Evolutionary conservation across 768 basidiomycete species (phyloP).

Genomic region (Epithele typhae): DNA sequence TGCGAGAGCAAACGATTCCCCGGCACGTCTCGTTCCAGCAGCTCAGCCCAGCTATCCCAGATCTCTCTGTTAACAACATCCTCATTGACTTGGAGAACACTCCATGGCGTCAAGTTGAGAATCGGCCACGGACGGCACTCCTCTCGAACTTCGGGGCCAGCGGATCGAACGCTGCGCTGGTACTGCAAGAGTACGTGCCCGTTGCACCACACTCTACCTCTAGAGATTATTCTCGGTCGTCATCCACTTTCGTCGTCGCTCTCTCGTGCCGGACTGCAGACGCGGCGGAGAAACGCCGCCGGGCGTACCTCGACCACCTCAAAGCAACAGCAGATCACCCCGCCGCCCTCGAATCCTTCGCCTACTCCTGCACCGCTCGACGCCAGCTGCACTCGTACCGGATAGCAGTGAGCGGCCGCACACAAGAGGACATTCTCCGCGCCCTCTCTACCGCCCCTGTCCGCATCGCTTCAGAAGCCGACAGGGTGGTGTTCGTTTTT

Average conservation of each 20-base stretch:
- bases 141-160: conserved; percentile 77
- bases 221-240: too few species aligned
- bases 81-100: conserved; percentile 38
- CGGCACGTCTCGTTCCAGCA: conserved; percentile 52
- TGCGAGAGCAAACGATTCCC: conserved; percentile 52
- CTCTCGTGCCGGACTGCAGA: conserved; percentile 54
- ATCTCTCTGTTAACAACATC: conserved; percentile 43
- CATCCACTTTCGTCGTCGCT: conserved; percentile 42
- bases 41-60: conserved; percentile 53
- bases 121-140: conserved; percentile 45
- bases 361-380: conserved; percentile 67
- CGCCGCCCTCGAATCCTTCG: conserved; percentile 41
- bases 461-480: conserved; percentile 24
- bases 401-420: conserved; percentile 42
- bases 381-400: conserved; percentile 53
- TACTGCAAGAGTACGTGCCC: conserved; percentile 47
- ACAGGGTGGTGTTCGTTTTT: conserved; percentile 59
- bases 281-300: conserved; percentile 45
- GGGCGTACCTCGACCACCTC: conserved; percentile 46
- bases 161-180: conserved; percentile 61
- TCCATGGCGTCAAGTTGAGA: conserved; percentile 38
- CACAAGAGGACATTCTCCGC: conserved; percentile 41
- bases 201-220: background rate
- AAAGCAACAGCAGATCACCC: conserved; percentile 21
- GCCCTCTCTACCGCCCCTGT: conserved; percentile 36